phyloP scores from a whole-genome alignment of 2,329 filamentous ascomycete species.

The Botryotinia narcissicola region DNA sequence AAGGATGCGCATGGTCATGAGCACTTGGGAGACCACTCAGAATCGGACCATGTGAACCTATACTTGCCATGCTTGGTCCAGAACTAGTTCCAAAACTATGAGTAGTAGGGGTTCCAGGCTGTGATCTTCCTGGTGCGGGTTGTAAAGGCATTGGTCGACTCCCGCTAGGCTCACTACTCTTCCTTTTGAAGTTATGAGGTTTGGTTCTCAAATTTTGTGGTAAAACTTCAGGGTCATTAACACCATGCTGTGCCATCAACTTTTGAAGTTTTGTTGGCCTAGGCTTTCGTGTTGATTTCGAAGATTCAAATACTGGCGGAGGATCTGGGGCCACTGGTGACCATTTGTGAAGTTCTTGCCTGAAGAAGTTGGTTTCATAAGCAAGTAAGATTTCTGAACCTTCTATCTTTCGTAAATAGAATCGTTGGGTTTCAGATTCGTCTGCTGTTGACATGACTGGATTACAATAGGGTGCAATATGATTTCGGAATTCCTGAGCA shows the following conservation, averaged over 20 bases:
- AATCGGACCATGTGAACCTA: slow-evolving; percentile 31
- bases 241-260: slow-evolving; percentile 82
- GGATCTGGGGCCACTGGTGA: slow-evolving; percentile 82
- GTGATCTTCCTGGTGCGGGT: slow-evolving; percentile 36
- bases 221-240: slow-evolving; percentile 86
- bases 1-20: slow-evolving; percentile 36
- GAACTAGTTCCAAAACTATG: slow-evolving; percentile 30
- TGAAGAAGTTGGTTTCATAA: slow-evolving; percentile 96
- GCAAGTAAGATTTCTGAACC: slow-evolving; percentile 90
- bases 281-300: slow-evolving; percentile 89
- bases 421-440: slow-evolving; percentile 85
- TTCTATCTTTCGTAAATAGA: slow-evolving; percentile 95
- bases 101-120: slow-evolving; percentile 35
- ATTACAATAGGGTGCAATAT: slow-evolving; percentile 77
- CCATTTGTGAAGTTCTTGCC: slow-evolving; percentile 93
- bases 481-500: slow-evolving; percentile 79
- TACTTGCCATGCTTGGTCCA: slow-evolving; percentile 26
- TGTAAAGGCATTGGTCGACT: slow-evolving; percentile 34
- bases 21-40: slow-evolving; percentile 32
- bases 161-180: slow-evolving; percentile 37
- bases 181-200: slow-evolving; percentile 37
- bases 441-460: slow-evolving; percentile 77
- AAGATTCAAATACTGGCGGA: slow-evolving; percentile 82
- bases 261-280: slow-evolving; percentile 96
- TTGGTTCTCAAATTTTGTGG: slow-evolving; percentile 60